These are phyloP conservation scores for Recurvomyces mirabilis DNA, from an alignment of 495 filamentous ascomycete genomes.

Conservation along the genomic window DNA sequence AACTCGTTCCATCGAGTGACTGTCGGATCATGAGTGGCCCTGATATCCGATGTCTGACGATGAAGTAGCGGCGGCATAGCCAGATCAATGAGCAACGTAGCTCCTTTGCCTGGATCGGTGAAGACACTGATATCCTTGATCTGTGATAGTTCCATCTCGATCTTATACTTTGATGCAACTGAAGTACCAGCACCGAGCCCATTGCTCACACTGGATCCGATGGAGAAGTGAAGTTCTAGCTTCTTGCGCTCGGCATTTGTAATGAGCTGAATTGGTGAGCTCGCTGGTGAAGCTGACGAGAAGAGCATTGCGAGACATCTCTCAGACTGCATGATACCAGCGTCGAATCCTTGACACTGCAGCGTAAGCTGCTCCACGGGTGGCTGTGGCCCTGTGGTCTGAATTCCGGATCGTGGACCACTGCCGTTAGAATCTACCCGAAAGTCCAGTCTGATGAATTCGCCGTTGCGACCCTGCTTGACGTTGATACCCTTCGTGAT, in stretches of 20 bases:
- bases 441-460: too few relatives aligned
- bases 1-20: constrained; percentile 48
- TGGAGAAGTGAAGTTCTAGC: neutral
- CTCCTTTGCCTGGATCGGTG: neutral
- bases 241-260: neutral
- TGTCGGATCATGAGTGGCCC: constrained; percentile 32
- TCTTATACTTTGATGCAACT: too few relatives aligned
- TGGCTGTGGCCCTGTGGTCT: neutral
- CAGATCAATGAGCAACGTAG: constrained; percentile 25
- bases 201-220: neutral
- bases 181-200: neutral
- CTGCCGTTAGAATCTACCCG: too few relatives aligned
- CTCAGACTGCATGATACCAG: neutral
- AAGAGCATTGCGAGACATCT: neutral
- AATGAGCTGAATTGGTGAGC: neutral
- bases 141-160: too few relatives aligned
- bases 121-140: too few relatives aligned
- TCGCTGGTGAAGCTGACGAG: neutral
- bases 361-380: neutral
- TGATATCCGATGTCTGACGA: constrained; percentile 38
- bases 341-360: too few relatives aligned
- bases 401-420: neutral
- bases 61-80: constrained; percentile 56
- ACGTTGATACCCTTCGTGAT: neutral
- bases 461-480: neutral